Evolutionary conservation across 2,329 filamentous ascomycete genomes (phyloP).

Genomic region (Fonsecaea monophora): DNA sequence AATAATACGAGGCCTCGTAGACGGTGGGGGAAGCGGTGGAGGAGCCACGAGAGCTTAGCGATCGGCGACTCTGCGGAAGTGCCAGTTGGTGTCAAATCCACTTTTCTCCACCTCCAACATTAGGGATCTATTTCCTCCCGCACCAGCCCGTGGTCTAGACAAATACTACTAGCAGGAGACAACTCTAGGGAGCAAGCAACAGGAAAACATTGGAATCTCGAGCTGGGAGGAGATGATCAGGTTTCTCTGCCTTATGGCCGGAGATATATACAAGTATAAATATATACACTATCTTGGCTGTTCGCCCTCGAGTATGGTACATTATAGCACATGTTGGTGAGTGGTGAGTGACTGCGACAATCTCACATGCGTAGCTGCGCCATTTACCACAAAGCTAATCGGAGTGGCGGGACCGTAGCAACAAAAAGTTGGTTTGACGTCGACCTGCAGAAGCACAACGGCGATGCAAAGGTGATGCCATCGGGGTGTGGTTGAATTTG

Average conservation of each 20-base stretch:
- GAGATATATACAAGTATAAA: slow-evolving; percentile 1
- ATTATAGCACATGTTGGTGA: slow-evolving; percentile 3
- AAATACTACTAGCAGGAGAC: too few relatives aligned
- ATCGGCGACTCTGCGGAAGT: slow-evolving; percentile 4
- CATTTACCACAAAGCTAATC: neutral
- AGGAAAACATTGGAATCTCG: too few relatives aligned
- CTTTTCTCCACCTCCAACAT: neutral
- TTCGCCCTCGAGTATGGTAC: neutral
- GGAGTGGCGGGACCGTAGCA: neutral
- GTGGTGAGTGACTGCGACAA: slow-evolving; percentile 1
- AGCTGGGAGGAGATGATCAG: neutral
- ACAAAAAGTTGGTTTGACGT: neutral
- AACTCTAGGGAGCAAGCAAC: too few relatives aligned
- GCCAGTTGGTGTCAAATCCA: neutral
- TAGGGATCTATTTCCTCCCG: slow-evolving; percentile 4
- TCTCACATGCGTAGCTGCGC: neutral
- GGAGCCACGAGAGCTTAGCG: slow-evolving; percentile 2
- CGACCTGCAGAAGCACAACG: neutral
- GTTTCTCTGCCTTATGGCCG: neutral
- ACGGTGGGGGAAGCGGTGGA: neutral
- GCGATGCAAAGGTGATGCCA: neutral
- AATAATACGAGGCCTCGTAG: neutral
- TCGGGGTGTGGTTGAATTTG: neutral
- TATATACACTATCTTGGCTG: neutral
- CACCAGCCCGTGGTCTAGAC: too few relatives aligned